A percentile compares a stretch with the other conserved stretches of the same genome.
Evolutionary conservation across 2,329 filamentous ascomycete genomes (phyloP).

Genomic region (Davidsoniella eucalypti): DNA sequence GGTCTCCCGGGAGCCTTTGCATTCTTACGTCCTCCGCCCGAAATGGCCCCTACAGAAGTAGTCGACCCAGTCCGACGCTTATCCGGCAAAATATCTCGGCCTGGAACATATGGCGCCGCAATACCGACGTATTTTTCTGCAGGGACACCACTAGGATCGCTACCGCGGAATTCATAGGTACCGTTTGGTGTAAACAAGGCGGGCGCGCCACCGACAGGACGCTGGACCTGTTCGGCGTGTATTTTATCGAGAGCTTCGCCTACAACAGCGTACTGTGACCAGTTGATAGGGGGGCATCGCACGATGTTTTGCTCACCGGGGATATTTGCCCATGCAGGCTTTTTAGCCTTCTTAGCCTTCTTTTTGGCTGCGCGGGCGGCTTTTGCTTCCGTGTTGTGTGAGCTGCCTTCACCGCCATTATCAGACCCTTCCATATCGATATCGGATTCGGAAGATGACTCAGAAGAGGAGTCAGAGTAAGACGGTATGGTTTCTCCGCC

Average conservation of each 20-base stretch:
- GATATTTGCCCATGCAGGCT: constrained; percentile 41
- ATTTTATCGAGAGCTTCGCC: constrained; percentile 61
- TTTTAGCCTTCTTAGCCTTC: constrained; percentile 16
- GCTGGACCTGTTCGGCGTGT: constrained; percentile 59
- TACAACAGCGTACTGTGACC: constrained; percentile 84
- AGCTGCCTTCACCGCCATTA: constrained; percentile 15
- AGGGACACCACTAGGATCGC: constrained; percentile 18
- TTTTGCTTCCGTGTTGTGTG: neutral
- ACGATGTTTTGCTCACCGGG: constrained; percentile 70
- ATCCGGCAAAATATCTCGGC: constrained; percentile 29
- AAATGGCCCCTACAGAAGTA: neutral
- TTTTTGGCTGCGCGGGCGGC: constrained; percentile 7
- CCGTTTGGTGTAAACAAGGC: constrained; percentile 26
- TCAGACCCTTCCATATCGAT: neutral
- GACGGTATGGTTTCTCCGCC: constrained; percentile 10
- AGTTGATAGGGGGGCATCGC: constrained; percentile 79
- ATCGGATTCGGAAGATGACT: constrained; percentile 16
- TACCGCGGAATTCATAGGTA: constrained; percentile 32
- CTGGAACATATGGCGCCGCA: constrained; percentile 39
- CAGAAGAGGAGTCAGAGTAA: constrained; percentile 16
- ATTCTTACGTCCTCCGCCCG: constrained; percentile 1
- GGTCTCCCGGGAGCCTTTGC: constrained; percentile 13
- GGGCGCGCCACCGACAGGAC: constrained; percentile 42
- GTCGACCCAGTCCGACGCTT: constrained; percentile 19
- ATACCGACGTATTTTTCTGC: constrained; percentile 30